Percentiles rank a stretch among this genome's conserved stretches.
These are phyloP conservation scores for Pleurotus ostreatus DNA, from an alignment of 768 basidiomycete genomes.

Conservation along the genomic window DNA sequence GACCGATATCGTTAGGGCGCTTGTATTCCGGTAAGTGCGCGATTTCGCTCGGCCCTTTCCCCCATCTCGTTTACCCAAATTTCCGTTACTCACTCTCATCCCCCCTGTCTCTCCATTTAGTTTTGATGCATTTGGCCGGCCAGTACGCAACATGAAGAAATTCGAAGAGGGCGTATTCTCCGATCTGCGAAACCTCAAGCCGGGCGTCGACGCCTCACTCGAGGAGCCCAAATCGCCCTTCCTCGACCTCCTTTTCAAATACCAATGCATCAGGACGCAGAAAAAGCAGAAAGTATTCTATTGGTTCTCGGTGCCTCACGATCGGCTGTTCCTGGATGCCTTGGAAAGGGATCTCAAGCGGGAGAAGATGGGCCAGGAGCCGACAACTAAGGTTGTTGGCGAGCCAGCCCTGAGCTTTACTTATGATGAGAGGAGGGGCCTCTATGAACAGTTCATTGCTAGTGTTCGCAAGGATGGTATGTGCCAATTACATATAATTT, in stretches of 20 bases:
- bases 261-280: constrained; percentile 94
- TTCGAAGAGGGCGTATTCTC: constrained; percentile 97
- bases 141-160: constrained; percentile 91
- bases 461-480: constrained; percentile 13
- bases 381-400: constrained; percentile 68
- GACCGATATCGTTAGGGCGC: constrained; percentile 92
- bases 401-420: constrained; percentile 88
- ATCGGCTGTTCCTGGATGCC: constrained; percentile 94
- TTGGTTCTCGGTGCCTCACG: constrained; percentile 98
- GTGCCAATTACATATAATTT: constrained; percentile 3
- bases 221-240: constrained; percentile 99
- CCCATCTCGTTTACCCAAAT: not conserved
- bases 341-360: constrained; percentile 94
- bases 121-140: constrained; percentile 73
- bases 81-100: constrained; percentile 1
- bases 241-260: constrained; percentile 91
- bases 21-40: constrained; percentile 75
- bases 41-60: constrained; percentile 9
- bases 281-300: constrained; percentile 99
- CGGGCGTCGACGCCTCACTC: constrained; percentile 85
- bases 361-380: constrained; percentile 85
- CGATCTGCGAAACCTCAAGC: constrained; percentile 90
- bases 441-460: constrained; percentile 84
- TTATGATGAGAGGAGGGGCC: constrained; percentile 79
- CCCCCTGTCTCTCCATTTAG: constrained; percentile 8